A percentile compares a stretch with the other conserved stretches of the same genome.
Evolutionary conservation across 2,329 filamentous ascomycete genomes (phyloP).

Genomic region (Calonectria hongkongensis): DNA sequence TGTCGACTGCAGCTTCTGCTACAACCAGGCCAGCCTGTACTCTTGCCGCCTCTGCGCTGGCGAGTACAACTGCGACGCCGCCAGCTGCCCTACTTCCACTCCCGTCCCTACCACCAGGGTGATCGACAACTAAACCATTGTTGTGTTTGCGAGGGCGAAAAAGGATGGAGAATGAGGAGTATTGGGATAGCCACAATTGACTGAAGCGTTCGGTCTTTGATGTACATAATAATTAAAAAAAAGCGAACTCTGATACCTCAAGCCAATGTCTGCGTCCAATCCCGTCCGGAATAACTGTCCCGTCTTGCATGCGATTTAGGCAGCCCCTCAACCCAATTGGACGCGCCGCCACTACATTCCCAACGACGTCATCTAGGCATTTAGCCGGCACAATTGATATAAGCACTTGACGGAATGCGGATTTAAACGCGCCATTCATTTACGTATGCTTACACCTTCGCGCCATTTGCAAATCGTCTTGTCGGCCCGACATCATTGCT

Average conservation of each 20-base stretch:
- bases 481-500: neutral
- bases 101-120: neutral
- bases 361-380: slow-evolving; percentile 23
- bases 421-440: neutral
- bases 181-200: slow-evolving; percentile 5
- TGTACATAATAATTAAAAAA: slow-evolving; percentile 21
- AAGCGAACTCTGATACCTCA: neutral
- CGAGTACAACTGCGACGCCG: slow-evolving; percentile 18
- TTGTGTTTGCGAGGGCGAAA: neutral
- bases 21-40: slow-evolving; percentile 13
- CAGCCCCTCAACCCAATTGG: slow-evolving; percentile 9
- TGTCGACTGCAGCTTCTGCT: slow-evolving; percentile 14
- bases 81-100: neutral
- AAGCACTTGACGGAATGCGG: slow-evolving; percentile 23
- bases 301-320: neutral
- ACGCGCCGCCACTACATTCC: neutral
- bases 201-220: neutral
- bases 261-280: neutral
- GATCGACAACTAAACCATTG: neutral
- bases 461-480: neutral
- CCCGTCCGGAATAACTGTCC: too few species aligned
- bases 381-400: slow-evolving; percentile 17
- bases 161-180: neutral
- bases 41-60: slow-evolving; percentile 16
- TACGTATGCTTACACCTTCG: neutral